Evolutionary conservation across 805 yeast species (phyloP).

Genomic region (Candida ascalaphidarum): DNA sequence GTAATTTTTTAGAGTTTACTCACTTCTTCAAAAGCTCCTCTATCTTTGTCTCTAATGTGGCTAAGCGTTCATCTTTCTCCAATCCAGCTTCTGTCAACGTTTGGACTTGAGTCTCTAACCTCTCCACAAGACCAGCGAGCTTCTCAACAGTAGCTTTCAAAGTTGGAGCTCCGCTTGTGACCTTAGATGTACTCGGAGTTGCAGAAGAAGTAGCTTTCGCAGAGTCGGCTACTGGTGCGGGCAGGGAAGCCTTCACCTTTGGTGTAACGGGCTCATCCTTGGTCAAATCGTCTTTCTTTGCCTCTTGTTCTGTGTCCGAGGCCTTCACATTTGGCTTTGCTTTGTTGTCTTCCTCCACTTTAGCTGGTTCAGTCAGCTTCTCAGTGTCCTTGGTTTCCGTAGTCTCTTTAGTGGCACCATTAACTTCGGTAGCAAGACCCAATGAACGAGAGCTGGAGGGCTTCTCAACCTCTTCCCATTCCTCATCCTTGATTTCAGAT

Average conservation of each 20-base stretch:
- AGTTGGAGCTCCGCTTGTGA: slow-evolving; percentile 41
- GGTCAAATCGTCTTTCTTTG: slow-evolving; percentile 2
- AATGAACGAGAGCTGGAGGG: too few species aligned
- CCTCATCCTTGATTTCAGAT: slow-evolving; percentile 26
- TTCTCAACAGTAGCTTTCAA: slow-evolving; percentile 66
- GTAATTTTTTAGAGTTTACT: too few species aligned
- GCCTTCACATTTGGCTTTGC: slow-evolving; percentile 2
- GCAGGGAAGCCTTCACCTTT: slow-evolving; percentile 2
- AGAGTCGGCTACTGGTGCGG: slow-evolving; percentile 2
- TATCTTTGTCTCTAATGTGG: slow-evolving; percentile 51
- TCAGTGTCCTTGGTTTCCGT: slow-evolving; percentile 1
- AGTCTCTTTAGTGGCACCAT: too few species aligned
- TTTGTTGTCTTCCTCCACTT: slow-evolving; percentile 7
- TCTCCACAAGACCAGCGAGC: slow-evolving; percentile 47
- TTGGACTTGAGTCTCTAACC: slow-evolving; percentile 48
- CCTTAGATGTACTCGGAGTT: slow-evolving; percentile 11
- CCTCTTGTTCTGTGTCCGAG: background rate
- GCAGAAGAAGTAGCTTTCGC: slow-evolving; percentile 5
- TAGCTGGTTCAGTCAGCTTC: slow-evolving; percentile 5
- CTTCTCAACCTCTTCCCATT: slow-evolving; percentile 32
- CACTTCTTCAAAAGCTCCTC: slow-evolving; percentile 28
- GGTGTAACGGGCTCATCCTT: slow-evolving; percentile 6
- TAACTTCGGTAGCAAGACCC: too few species aligned
- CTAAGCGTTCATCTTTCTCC: slow-evolving; percentile 60
- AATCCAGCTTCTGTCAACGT: slow-evolving; percentile 43